A percentile compares a stretch with the other conserved stretches of the same genome.
Conservation (phyloP, 352 stramenopile genomes). For the Globisporangium mamillatum region DNA sequence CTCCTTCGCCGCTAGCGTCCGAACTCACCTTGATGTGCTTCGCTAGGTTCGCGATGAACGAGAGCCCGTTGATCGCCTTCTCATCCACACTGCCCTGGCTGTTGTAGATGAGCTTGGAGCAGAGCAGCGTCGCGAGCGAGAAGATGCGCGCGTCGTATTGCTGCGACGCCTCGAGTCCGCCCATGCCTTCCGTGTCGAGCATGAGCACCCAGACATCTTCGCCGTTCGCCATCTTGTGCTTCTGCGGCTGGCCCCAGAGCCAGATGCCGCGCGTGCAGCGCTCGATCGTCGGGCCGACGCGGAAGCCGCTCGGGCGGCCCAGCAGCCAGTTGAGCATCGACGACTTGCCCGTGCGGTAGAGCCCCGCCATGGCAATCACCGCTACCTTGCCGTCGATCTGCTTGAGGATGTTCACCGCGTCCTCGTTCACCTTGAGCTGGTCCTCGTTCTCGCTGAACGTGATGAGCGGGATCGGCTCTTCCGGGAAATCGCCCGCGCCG, state of each 20-base stretch:
- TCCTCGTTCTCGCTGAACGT: conserved; percentile 84
- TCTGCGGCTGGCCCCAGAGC: conserved; percentile 76
- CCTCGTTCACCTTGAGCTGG: conserved; percentile 76
- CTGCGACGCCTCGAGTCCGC: conserved; percentile 77
- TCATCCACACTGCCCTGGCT: conserved; percentile 83
- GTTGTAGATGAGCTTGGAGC: conserved; percentile 89
- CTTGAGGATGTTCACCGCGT: conserved; percentile 61
- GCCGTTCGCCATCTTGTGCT: conserved; percentile 54
- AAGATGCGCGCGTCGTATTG: conserved; percentile 89
- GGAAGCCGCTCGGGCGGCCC: conserved; percentile 65
- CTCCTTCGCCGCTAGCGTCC: conserved; percentile 22
- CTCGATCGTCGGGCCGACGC: conserved; percentile 77
- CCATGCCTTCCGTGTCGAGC: conserved; percentile 87
- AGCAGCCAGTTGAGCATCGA: conserved; percentile 89
- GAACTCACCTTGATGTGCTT: conserved; percentile 82
- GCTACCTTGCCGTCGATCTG: conserved; percentile 75
- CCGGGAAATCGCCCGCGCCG: conserved; percentile 39
- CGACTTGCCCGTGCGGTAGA: conserved; percentile 88
- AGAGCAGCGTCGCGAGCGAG: conserved; percentile 79
- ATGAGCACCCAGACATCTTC: conserved; percentile 79
- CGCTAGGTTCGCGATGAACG: conserved; percentile 85
- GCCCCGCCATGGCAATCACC: conserved; percentile 79
- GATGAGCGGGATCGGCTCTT: conserved; percentile 80
- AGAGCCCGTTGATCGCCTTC: conserved; percentile 79
- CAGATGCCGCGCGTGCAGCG: conserved; percentile 86